Percentiles rank a stretch among this genome's conserved stretches.
These are phyloP conservation scores for Fagus sylvatica DNA, from an alignment of 306 rosid genomes.

Conservation along the genomic window DNA sequence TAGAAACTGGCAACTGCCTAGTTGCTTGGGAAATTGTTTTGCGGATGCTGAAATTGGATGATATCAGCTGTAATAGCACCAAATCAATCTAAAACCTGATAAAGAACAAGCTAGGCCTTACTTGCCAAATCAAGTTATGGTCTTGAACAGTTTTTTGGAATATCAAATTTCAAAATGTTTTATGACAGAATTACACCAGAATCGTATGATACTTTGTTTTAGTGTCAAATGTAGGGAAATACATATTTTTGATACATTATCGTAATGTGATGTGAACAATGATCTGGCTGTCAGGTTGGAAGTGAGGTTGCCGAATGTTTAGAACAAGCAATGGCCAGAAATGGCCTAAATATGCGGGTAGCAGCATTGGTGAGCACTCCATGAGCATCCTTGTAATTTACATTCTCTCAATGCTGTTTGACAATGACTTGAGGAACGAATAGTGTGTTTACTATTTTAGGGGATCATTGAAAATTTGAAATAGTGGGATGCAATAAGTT, in stretches of 20 bases:
- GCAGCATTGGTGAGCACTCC: constrained; percentile 68
- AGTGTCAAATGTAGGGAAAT: background rate
- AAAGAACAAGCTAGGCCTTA: background rate
- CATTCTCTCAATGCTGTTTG: background rate
- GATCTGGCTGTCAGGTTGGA: constrained; percentile 65
- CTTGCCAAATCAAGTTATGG: background rate
- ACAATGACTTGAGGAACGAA: background rate
- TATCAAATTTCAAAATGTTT: background rate
- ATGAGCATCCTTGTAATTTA: background rate
- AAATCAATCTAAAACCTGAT: background rate
- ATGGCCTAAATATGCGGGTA: constrained; percentile 73
- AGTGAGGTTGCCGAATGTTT: constrained; percentile 71
- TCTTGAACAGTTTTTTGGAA: background rate
- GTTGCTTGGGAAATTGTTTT: background rate
- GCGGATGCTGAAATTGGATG: constrained; percentile 18
- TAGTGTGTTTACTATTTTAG: background rate
- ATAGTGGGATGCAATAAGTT: background rate
- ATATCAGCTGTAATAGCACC: constrained; percentile 1
- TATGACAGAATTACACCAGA: background rate
- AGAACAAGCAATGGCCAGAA: constrained; percentile 65
- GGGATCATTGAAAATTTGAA: background rate
- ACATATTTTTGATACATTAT: background rate
- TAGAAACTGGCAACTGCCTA: background rate
- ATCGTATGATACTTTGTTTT: background rate
- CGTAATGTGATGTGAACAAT: background rate